A percentile compares a stretch with the other conserved stretches of the same genome.
Conservation (phyloP, 1,139 yeast species). For the Waltiozyma sp. region DNA sequence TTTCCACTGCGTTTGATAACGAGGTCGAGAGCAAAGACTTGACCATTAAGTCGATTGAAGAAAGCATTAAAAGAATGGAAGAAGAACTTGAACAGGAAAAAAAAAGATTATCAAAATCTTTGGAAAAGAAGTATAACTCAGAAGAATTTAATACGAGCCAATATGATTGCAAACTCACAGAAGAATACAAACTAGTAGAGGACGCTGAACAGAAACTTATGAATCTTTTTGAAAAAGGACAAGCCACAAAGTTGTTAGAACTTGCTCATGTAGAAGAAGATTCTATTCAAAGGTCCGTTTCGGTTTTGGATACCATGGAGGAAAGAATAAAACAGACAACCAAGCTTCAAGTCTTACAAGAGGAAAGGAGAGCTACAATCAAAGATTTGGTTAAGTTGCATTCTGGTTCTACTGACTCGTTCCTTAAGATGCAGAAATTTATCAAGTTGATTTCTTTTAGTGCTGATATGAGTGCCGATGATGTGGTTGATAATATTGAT, state of each 20-base stretch:
- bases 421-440: conserved; percentile 62
- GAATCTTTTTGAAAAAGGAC: conserved; percentile 41
- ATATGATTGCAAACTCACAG: conserved; percentile 19
- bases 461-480: conserved; percentile 71
- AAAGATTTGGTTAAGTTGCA: conserved; percentile 34
- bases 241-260: conserved; percentile 29
- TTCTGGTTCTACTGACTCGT: conserved; percentile 24
- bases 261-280: conserved; percentile 31
- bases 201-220: conserved; percentile 21
- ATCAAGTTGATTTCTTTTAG: conserved; percentile 72
- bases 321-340: conserved; percentile 24
- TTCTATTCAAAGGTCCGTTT: conserved; percentile 5
- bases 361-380: conserved; percentile 32
- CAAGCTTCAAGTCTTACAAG: conserved; percentile 35
- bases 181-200: conserved; percentile 12
- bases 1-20: conserved; percentile 44
- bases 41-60: conserved; percentile 33
- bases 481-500: conserved; percentile 45
- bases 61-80: conserved; percentile 28
- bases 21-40: conserved; percentile 41
- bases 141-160: conserved; percentile 14
- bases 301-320: conserved; percentile 5
- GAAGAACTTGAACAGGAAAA: conserved; percentile 27
- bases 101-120: conserved; percentile 16
- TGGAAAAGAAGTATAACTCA: conserved; percentile 11